Conservation (phyloP, 495 filamentous ascomycete species). For the Aspergillus funiculosus region DNA sequence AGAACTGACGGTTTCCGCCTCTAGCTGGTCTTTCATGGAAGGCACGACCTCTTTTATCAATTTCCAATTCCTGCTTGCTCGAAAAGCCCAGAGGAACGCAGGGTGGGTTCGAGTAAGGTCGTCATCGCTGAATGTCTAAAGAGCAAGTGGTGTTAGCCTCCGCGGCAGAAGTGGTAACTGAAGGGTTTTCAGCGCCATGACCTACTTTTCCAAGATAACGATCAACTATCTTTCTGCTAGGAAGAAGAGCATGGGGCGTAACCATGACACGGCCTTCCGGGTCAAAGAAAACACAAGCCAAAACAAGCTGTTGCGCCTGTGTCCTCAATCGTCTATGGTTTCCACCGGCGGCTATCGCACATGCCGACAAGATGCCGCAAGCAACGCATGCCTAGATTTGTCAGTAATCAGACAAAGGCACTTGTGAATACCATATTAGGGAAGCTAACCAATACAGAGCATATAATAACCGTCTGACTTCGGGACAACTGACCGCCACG, state of each 20-base stretch:
- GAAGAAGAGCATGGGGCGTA: conserved; percentile 72
- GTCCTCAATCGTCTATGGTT: conserved; percentile 50
- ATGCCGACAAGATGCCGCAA: conserved; percentile 51
- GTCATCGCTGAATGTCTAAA: conserved; percentile 61
- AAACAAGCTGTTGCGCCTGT: conserved; percentile 70
- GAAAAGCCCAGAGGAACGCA: conserved; percentile 82
- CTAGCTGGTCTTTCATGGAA: conserved; percentile 59
- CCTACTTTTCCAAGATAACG: conserved; percentile 64
- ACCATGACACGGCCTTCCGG: conserved; percentile 70
- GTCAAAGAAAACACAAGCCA: conserved; percentile 75
- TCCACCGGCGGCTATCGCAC: conserved; percentile 53
- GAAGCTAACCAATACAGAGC: conserved; percentile 55
- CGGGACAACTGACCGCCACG: conserved; percentile 40
- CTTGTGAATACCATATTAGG: background rate
- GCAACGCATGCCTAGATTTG: conserved; percentile 48
- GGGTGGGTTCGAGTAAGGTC: conserved; percentile 70
- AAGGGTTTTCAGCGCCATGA: background rate
- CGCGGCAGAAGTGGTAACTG: background rate
- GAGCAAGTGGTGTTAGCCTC: background rate
- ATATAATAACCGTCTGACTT: conserved; percentile 58
- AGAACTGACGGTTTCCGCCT: conserved; percentile 29
- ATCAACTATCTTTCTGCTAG: conserved; percentile 71
- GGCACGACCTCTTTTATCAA: conserved; percentile 60
- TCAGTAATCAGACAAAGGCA: conserved; percentile 13
- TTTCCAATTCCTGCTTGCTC: conserved; percentile 70